Evolutionary conservation across 1,284 basidiomycete genomes (phyloP).

Genomic region (Schizophyllum amplum): DNA sequence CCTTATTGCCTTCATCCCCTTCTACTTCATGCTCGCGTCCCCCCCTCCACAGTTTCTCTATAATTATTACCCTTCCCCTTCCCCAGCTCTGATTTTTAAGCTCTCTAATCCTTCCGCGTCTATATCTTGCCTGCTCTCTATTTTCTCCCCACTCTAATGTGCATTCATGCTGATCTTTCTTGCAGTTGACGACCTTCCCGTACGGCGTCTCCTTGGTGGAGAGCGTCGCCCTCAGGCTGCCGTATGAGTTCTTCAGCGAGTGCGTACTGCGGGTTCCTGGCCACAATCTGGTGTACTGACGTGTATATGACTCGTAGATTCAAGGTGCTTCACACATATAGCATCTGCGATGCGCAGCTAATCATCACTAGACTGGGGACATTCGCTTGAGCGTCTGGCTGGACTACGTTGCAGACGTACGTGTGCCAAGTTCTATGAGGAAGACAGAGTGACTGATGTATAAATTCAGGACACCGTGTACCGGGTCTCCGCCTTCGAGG

Average conservation of each 20-base stretch:
- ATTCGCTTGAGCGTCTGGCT: slow-evolving; percentile 74
- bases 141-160: too few species aligned
- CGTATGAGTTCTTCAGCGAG: slow-evolving; percentile 81
- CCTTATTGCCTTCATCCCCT: too few species aligned
- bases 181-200: slow-evolving; percentile 53
- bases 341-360: background rate
- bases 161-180: slow-evolving; percentile 8
- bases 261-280: slow-evolving; percentile 36
- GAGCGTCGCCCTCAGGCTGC: slow-evolving; percentile 61
- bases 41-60: background rate
- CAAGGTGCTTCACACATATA: slow-evolving; percentile 36
- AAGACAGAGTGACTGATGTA: slow-evolving; percentile 6
- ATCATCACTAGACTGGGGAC: slow-evolving; percentile 58
- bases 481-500: slow-evolving; percentile 70
- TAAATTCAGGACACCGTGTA: slow-evolving; percentile 40
- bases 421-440: slow-evolving; percentile 16
- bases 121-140: too few species aligned
- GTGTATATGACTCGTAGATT: slow-evolving; percentile 33
- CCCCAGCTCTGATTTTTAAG: too few species aligned
- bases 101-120: too few species aligned
- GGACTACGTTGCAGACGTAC: slow-evolving; percentile 60
- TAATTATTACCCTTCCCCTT: too few species aligned
- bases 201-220: slow-evolving; percentile 56
- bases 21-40: background rate
- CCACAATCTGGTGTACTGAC: slow-evolving; percentile 9